These are phyloP conservation scores for Cytospora paraplurivora DNA, from an alignment of 2,329 filamentous ascomycete species.

Conservation along the genomic window DNA sequence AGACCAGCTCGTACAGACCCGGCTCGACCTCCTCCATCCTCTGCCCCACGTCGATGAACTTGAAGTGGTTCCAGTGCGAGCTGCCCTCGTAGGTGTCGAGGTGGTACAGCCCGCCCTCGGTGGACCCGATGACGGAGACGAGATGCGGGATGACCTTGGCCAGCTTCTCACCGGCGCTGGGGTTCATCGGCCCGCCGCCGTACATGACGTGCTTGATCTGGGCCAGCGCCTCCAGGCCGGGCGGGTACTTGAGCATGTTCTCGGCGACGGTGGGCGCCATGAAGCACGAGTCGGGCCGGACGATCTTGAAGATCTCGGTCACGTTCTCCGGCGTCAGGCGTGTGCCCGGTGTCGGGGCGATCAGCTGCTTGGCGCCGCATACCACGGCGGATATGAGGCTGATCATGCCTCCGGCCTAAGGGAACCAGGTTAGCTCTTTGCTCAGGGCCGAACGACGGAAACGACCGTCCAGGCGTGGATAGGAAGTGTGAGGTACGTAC, in stretches of 20 bases:
- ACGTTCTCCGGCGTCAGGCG: conserved; percentile 28
- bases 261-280: conserved; percentile 30
- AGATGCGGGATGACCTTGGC: conserved; percentile 28
- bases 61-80: conserved; percentile 34
- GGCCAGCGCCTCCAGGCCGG: conserved; percentile 26
- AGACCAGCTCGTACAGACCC: conserved; percentile 37
- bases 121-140: conserved; percentile 29
- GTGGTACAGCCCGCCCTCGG: conserved; percentile 28
- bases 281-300: conserved; percentile 21
- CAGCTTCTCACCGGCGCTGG: conserved; percentile 28
- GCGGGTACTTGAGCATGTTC: conserved; percentile 28
- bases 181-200: conserved; percentile 30
- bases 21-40: conserved; percentile 37
- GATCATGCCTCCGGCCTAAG: conserved; percentile 21
- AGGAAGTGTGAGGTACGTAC: background rate
- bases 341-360: conserved; percentile 27
- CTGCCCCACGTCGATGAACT: conserved; percentile 36
- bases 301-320: conserved; percentile 21
- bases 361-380: conserved; percentile 20
- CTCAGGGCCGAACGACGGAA: background rate
- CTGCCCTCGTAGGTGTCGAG: conserved; percentile 24
- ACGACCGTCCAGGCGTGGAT: background rate
- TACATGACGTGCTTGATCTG: conserved; percentile 28
- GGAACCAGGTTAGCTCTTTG: background rate
- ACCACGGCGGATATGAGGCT: conserved; percentile 10